Percentiles rank a stretch among this genome's conserved stretches.
phyloP scores from a whole-genome alignment of 306 rosid species.

The Bauhinia variegata region DNA sequence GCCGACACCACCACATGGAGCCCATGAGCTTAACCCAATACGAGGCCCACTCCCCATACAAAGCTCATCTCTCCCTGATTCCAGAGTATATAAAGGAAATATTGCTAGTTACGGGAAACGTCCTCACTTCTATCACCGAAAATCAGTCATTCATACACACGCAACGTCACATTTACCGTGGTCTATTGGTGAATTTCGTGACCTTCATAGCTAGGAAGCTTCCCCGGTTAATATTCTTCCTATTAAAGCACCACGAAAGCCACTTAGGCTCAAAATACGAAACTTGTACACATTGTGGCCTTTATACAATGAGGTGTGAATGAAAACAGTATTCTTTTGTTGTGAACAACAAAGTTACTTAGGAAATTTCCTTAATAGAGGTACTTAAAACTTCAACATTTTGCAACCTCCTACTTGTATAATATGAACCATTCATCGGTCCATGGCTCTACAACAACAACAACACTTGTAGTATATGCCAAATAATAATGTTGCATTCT shows the following conservation, averaged over 20 bases:
- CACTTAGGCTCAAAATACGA: not conserved
- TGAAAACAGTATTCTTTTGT: not conserved
- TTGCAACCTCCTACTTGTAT: not conserved
- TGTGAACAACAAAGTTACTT: not conserved
- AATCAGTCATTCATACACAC: no score
- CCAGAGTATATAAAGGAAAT: no score
- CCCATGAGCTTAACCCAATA: no score
- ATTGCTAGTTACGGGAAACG: no score
- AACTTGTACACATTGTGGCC: not conserved
- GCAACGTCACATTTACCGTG: no score
- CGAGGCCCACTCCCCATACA: no score
- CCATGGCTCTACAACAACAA: not conserved
- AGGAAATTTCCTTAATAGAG: not conserved
- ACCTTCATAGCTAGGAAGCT: not conserved
- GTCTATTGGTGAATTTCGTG: not conserved
- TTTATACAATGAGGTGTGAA: not conserved
- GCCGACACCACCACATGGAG: no score
- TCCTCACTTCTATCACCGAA: no score
- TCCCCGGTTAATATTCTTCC: not conserved
- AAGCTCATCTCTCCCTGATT: no score
- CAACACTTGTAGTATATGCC: not conserved
- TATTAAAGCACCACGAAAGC: not conserved
- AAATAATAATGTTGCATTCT: not conserved
- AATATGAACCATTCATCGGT: not conserved
- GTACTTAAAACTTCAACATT: not conserved